Percentiles rank a stretch among this genome's conserved stretches.
Conservation (phyloP, 1,284 basidiomycete species). For the Paramarasmius palmivorus region DNA sequence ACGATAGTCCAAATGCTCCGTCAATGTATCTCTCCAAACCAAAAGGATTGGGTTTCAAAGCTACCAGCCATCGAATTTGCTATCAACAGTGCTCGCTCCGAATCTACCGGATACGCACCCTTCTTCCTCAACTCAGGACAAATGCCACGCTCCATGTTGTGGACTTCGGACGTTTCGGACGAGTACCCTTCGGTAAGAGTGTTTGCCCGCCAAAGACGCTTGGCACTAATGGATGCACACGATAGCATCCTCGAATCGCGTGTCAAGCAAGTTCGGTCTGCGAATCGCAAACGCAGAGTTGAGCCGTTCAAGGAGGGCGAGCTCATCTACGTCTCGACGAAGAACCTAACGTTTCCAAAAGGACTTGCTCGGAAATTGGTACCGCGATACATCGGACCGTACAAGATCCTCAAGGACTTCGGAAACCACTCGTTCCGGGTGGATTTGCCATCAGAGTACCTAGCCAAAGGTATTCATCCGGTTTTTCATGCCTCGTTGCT, state of each 20-base stretch:
- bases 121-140: too few relatives aligned
- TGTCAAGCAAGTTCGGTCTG: slow-evolving; percentile 27
- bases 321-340: slow-evolving; percentile 30
- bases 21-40: too few relatives aligned
- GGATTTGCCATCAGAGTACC: slow-evolving; percentile 23
- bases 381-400: slow-evolving; percentile 32
- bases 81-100: too few relatives aligned
- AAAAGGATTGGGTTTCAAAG: too few relatives aligned
- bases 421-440: slow-evolving; percentile 24
- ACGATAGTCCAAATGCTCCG: slow-evolving; percentile 22
- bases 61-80: too few relatives aligned
- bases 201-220: slow-evolving; percentile 22
- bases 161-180: too few relatives aligned
- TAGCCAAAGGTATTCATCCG: slow-evolving; percentile 23
- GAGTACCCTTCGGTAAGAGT: too few relatives aligned
- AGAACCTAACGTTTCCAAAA: slow-evolving; percentile 31
- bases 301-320: slow-evolving; percentile 24
- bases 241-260: slow-evolving; percentile 28
- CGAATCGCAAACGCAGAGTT: slow-evolving; percentile 21
- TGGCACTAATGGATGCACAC: slow-evolving; percentile 23
- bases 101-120: too few relatives aligned
- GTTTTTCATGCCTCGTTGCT: slow-evolving; percentile 27
- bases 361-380: slow-evolving; percentile 24
- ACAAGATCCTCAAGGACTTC: slow-evolving; percentile 31
- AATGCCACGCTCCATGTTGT: too few relatives aligned